Conservation (phyloP, 805 yeast genomes). For the Lachancea cidri region DNA sequence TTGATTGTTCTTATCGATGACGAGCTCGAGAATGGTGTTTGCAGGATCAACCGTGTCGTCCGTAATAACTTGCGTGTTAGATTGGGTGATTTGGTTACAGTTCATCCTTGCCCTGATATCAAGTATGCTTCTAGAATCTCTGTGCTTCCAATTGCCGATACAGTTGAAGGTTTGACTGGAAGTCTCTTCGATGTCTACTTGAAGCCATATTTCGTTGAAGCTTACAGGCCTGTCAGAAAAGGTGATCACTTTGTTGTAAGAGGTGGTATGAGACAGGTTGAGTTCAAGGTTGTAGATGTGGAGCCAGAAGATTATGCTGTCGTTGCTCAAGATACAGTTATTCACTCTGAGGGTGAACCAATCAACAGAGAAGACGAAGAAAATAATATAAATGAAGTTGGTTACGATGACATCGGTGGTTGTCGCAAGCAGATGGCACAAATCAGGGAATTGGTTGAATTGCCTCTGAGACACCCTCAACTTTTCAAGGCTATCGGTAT, state of each 20-base stretch:
- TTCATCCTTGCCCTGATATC: conserved; percentile 97
- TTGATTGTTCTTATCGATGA: conserved; percentile 94
- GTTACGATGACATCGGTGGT: conserved; percentile 98
- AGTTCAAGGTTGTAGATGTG: conserved; percentile 95
- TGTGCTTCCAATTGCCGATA: conserved; percentile 94
- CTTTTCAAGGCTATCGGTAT: conserved; percentile 96
- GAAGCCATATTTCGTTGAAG: conserved; percentile 98
- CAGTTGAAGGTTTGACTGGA: conserved; percentile 97
- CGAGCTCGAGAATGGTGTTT: conserved; percentile 92
- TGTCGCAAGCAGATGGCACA: conserved; percentile 99
- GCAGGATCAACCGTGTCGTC: conserved; percentile 90
- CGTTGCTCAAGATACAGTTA: conserved; percentile 96
- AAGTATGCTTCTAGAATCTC: conserved; percentile 94
- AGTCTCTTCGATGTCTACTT: conserved; percentile 92
- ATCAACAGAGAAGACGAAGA: conserved; percentile 98
- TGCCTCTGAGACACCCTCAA: conserved; percentile 98
- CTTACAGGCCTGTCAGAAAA: conserved; percentile 96
- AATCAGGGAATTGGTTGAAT: conserved; percentile 95
- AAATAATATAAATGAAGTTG: conserved; percentile 92
- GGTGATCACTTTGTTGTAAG: conserved; percentile 95
- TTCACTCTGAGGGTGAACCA: conserved; percentile 99
- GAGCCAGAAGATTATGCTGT: conserved; percentile 97
- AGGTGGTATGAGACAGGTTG: conserved; percentile 99
- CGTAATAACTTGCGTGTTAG: conserved; percentile 92
- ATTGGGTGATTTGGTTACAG: conserved; percentile 84